Conservation (phyloP, 495 filamentous ascomycete species). For the Durotheca rogersii region DNA sequence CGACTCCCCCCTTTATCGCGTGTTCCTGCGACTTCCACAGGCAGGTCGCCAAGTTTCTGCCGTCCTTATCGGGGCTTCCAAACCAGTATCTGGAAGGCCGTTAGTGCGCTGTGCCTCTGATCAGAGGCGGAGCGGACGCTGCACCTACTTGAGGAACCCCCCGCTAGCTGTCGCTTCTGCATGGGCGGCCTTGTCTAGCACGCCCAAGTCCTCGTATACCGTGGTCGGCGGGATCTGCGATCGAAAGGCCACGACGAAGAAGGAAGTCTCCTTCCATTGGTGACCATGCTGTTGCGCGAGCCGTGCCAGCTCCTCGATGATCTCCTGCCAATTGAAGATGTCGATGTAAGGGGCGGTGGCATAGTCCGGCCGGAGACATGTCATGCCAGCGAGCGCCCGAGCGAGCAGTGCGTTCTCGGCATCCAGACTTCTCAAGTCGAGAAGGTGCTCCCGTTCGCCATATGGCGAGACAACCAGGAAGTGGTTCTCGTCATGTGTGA, state of each 20-base stretch:
- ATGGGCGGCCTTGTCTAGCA: slow-evolving; percentile 73
- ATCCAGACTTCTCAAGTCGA: slow-evolving; percentile 67
- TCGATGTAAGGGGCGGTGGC: slow-evolving; percentile 72
- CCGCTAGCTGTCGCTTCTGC: slow-evolving; percentile 73
- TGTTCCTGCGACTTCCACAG: slow-evolving; percentile 72
- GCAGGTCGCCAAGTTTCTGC: slow-evolving; percentile 73
- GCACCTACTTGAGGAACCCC: slow-evolving; percentile 78
- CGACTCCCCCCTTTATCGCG: slow-evolving; percentile 65
- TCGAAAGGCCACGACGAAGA: slow-evolving; percentile 82
- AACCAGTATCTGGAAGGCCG: slow-evolving; percentile 71
- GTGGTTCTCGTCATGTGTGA: slow-evolving; percentile 28
- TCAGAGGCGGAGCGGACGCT: slow-evolving; percentile 19
- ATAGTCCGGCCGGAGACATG: slow-evolving; percentile 65
- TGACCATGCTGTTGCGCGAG: slow-evolving; percentile 49
- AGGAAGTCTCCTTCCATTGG: slow-evolving; percentile 62
- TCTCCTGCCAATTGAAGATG: slow-evolving; percentile 73
- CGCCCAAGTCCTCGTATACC: slow-evolving; percentile 60
- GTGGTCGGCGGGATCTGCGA: slow-evolving; percentile 64
- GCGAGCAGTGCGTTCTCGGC: slow-evolving; percentile 66
- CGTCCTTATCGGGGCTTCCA: slow-evolving; percentile 62
- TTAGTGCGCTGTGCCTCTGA: slow-evolving; percentile 26
- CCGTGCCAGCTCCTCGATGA: slow-evolving; percentile 56
- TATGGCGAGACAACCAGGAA: slow-evolving; percentile 75
- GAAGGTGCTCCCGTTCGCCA: slow-evolving; percentile 62
- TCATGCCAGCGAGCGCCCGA: slow-evolving; percentile 63